Base-by-base conservation (phyloP, 345 rosid species). In the Euphorbia tirucalli region DNA sequence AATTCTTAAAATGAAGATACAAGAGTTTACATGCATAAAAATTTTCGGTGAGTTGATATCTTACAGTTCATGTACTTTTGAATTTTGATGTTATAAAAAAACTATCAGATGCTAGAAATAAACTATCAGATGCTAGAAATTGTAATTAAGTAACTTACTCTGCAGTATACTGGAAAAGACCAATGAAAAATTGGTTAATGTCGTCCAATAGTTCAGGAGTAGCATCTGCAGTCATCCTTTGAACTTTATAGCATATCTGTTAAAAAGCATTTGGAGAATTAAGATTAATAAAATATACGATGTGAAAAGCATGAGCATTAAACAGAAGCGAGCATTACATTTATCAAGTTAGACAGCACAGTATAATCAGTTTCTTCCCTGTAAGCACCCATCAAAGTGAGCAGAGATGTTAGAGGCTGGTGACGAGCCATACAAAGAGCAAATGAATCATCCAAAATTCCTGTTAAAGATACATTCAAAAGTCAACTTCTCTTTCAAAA, bases 401-500 rank as follows among this genome's bases (percentile, higher is more conserved):
- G 89, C 88, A 92, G 86, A 48, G 96, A 89, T 56, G 90, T 86
- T 74, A 95, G 68, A 62, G 96, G 81, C 72, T 81, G 93, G 75
- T 87, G 91, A 65, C 93, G 82, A 82, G 99, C 97, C 97, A 89
- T 92, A 70, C 87, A 90, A 73, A 95, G 97, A 69, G 97, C 97
- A 74, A 85, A 95, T 2, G 91, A 82, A 78, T 95, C 97, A 66
- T 95, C 97, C 92, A 95, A 83, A 78, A 95, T 75, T 60, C 99
- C 99, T 95, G 83, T 63, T 13, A 63, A 66, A 66, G 68, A 31
- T 66, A 74, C 32, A 48, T 32, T 62, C 37, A n/a, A n/a, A 60
- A 37, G 31, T 77, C 62, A 82, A 63, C 66, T 46, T 54, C 21
- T 62, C 61, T 11, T 31, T 66, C 61, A 52, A 32, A 66, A 61